Conservation (phyloP, 2,329 filamentous ascomycete genomes). For the Talaromyces sp. region DNA sequence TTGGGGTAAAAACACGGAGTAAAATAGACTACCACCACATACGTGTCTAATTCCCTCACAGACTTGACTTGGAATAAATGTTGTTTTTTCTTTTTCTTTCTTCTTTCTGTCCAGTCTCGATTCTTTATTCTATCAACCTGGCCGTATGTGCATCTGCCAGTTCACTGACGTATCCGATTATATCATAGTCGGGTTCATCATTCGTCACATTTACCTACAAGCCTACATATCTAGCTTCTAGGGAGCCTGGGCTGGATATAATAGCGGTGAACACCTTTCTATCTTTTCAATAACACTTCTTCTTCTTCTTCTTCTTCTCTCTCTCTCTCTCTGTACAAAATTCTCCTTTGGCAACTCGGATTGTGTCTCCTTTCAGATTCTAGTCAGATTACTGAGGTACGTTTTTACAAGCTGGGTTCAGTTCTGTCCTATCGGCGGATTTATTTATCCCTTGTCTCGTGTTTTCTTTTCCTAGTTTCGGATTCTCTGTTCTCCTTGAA, state of each 20-base stretch:
- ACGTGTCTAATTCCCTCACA: background rate
- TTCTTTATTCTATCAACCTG: background rate
- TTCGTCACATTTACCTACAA: slow-evolving; percentile 1
- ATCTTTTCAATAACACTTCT: background rate
- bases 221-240: background rate
- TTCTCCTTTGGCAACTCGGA: background rate
- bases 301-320: background rate
- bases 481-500: background rate
- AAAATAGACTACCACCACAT: background rate
- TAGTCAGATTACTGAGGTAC: background rate
- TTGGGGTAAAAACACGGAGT: background rate
- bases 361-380: background rate
- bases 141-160: background rate
- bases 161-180: slow-evolving; percentile 1
- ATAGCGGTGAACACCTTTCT: background rate
- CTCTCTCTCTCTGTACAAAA: background rate
- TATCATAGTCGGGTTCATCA: background rate
- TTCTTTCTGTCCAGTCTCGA: background rate
- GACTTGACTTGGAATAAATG: too few relatives aligned
- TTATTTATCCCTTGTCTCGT: slow-evolving; percentile 1
- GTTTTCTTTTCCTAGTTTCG: background rate
- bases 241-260: background rate
- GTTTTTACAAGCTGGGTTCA: background rate
- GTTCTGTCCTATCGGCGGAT: background rate
- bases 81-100: background rate